Conservation (phyloP, 108 stramenopile genomes). For the Stephanodiscus minutulus region DNA sequence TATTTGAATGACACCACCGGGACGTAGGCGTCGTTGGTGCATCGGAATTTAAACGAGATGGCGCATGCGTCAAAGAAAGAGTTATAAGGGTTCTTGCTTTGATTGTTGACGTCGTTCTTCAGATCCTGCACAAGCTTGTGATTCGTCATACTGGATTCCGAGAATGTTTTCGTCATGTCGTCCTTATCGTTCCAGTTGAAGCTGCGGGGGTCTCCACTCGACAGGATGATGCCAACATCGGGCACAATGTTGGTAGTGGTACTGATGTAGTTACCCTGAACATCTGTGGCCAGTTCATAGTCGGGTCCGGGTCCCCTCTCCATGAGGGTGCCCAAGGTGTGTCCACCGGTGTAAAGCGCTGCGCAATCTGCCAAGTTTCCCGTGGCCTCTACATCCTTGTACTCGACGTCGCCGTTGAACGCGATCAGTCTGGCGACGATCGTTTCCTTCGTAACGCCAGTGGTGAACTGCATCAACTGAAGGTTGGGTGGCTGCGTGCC, state of each 20-base stretch:
- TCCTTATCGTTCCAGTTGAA: conserved; percentile 24
- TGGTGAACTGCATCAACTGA: not conserved
- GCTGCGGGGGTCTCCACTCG: conserved; percentile 17
- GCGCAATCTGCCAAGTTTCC: not conserved
- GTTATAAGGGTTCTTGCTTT: not conserved
- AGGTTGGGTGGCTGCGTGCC: not conserved
- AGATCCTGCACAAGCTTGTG: not conserved
- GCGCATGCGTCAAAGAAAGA: conserved; percentile 33
- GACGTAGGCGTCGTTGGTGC: conserved; percentile 26
- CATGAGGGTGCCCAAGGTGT: conserved; percentile 1
- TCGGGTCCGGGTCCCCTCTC: not conserved
- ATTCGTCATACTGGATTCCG: not conserved
- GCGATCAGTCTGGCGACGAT: not conserved
- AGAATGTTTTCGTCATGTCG: not conserved
- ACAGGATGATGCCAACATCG: conserved; percentile 28
- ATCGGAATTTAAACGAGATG: conserved; percentile 36
- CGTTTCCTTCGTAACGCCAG: not conserved
- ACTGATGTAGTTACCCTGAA: not conserved
- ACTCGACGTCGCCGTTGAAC: conserved; percentile 5
- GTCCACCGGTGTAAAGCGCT: not conserved
- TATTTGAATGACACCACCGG: conserved; percentile 38
- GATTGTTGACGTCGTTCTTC: not conserved
- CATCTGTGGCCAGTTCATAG: not conserved
- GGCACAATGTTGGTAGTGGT: not conserved
- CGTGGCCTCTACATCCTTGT: not conserved